Base-by-base conservation (phyloP, 129 eudicot genomes). In the Chrysanthemum makinoi region DNA sequence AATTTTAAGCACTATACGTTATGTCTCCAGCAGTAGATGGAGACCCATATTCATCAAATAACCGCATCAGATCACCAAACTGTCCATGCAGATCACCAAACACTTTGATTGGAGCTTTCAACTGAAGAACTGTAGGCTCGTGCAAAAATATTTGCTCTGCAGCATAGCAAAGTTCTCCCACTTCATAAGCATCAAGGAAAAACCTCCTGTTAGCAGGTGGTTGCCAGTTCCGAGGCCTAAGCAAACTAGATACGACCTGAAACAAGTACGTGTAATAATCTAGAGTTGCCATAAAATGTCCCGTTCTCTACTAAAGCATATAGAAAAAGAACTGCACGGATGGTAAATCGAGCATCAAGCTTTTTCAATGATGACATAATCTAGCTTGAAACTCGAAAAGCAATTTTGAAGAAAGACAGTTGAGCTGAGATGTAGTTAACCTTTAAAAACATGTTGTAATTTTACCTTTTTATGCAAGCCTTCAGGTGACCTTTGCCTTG, bases 21-120 rank as follows among this genome's bases (percentile, higher is more conserved):
- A 94, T 84, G 79, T 94, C 98, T 66, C 98, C 96, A 8, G 98
- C 96, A 19, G 98, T 82, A 28, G 98, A 94, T 79, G 98, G 98
- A 73, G 84, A 89, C 63, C 98, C 98, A 80, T 94, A 94, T 86
- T 94, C 98, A 83, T 94, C 96, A 77, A 94, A 94, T 17, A 89
- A 82, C 66, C 98, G 92, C 98, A 94, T 94, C 28, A 94, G 66
- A 68, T 94, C 98, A 69, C 98, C 98, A 84, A 94, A 94, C 76
- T 94, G 98, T 39, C 98, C 98, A 61, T 94, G 98, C 18, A 94
- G 92, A 82, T 94, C 98, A 77, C 98, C 98, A 68, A 94, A 94
- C 65, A 94, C 88, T 80, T 94, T 94, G 68, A 90, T 70, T 43
- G 98, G 98, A 84, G 98, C 98, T 84, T 94, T 94, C 76, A 94